A percentile compares a stretch with the other conserved stretches of the same genome.
Evolutionary conservation across 169 alveolate genomes (phyloP).

Genomic region (Cryptosporidium sp.): DNA sequence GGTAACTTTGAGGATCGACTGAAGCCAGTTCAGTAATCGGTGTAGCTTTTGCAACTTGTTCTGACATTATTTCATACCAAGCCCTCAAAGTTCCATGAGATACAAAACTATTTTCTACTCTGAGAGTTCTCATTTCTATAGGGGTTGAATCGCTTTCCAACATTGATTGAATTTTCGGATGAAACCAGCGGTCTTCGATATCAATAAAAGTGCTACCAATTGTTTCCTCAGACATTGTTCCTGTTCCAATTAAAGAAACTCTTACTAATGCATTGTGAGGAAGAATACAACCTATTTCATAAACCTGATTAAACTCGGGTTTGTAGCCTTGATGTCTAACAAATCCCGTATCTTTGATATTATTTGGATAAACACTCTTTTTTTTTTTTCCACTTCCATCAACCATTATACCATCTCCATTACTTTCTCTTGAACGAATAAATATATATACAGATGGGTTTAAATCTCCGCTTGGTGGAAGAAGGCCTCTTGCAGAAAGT

Average conservation of each 20-base stretch:
- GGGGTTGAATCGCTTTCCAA: slow-evolving; percentile 83
- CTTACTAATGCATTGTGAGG: slow-evolving; percentile 90
- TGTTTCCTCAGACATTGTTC: slow-evolving; percentile 86
- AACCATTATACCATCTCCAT: slow-evolving; percentile 80
- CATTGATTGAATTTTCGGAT: slow-evolving; percentile 83
- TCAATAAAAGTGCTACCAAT: slow-evolving; percentile 90
- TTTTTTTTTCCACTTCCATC: slow-evolving; percentile 79
- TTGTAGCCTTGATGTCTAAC: slow-evolving; percentile 86
- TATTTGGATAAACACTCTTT: slow-evolving; percentile 78
- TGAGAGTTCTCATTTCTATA: slow-evolving; percentile 72
- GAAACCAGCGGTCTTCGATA: slow-evolving; percentile 90
- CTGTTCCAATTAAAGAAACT: slow-evolving; percentile 86
- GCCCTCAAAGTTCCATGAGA: slow-evolving; percentile 90
- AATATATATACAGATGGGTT: slow-evolving; percentile 84
- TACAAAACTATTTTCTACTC: slow-evolving; percentile 63
- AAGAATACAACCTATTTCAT: slow-evolving; percentile 86
- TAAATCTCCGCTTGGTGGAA: slow-evolving; percentile 86
- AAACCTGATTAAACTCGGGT: slow-evolving; percentile 89
- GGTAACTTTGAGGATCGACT: slow-evolving; percentile 88
- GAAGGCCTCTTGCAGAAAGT: slow-evolving; percentile 89
- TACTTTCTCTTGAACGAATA: slow-evolving; percentile 82
- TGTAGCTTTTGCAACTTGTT: slow-evolving; percentile 85
- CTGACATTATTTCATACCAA: slow-evolving; percentile 88
- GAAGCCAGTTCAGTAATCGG: slow-evolving; percentile 85
- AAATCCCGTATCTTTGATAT: slow-evolving; percentile 84